Evolutionary conservation across 352 stramenopile species (phyloP).

Genomic region (Pythium brachiatum): DNA sequence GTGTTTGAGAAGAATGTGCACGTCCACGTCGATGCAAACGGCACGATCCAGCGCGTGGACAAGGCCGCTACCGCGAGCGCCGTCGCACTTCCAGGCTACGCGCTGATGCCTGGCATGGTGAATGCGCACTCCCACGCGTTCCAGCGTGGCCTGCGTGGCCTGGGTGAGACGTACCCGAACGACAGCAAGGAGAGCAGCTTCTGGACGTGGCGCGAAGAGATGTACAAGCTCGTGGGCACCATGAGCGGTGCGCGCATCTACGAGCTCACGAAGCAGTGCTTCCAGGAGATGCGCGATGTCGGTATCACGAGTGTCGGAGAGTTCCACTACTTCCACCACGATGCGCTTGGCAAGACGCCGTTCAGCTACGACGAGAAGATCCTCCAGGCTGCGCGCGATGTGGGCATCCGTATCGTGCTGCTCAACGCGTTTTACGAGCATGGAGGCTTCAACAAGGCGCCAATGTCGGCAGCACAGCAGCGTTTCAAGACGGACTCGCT

Average conservation of each 20-base stretch:
- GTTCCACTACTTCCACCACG: constrained; percentile 84
- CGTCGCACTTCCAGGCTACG: constrained; percentile 41
- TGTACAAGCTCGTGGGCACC: constrained; percentile 73
- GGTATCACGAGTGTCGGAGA: constrained; percentile 77
- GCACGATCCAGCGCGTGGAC: constrained; percentile 40
- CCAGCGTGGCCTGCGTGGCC: constrained; percentile 62
- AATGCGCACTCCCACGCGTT: constrained; percentile 84
- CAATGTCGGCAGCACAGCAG: constrained; percentile 62
- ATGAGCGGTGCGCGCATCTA: constrained; percentile 70
- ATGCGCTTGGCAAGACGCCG: constrained; percentile 33
- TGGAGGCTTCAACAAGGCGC: constrained; percentile 54
- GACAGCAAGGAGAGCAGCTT: constrained; percentile 49
- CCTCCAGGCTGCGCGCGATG: constrained; percentile 53
- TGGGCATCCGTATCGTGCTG: constrained; percentile 70
- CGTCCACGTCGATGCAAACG: constrained; percentile 49
- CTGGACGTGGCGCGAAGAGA: constrained; percentile 82
- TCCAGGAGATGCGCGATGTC: constrained; percentile 73
- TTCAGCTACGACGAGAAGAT: constrained; percentile 77
- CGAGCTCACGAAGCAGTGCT: constrained; percentile 68
- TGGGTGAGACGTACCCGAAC: constrained; percentile 76
- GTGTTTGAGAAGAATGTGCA: constrained; percentile 50
- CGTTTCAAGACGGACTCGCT: constrained; percentile 70
- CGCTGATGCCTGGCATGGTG: constrained; percentile 68
- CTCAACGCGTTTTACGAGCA: constrained; percentile 79
- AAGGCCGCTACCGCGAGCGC: neutral